phyloP scores from a whole-genome alignment of 1,139 yeast genomes.

The Saccharomyces hybrid region DNA sequence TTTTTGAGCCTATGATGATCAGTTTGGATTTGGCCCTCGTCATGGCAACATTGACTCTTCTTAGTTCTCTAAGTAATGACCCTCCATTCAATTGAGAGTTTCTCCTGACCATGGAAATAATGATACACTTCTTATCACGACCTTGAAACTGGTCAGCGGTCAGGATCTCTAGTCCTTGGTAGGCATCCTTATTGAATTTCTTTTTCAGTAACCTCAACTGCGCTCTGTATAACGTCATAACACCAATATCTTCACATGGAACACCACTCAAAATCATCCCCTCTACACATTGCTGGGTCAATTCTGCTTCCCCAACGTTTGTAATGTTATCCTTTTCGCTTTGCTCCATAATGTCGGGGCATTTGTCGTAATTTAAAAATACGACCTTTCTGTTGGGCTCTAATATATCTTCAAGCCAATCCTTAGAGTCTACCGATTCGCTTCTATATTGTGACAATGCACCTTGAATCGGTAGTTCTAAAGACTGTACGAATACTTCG shows the following conservation, averaged over 20 bases:
- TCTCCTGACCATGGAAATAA: constrained; percentile 80
- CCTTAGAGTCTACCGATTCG: constrained; percentile 12
- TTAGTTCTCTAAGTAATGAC: constrained; percentile 75
- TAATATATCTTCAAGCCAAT: constrained; percentile 43
- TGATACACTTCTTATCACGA: constrained; percentile 82
- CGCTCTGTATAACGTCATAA: constrained; percentile 81
- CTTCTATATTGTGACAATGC: constrained; percentile 11
- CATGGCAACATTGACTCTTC: constrained; percentile 88
- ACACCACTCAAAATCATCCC: constrained; percentile 58
- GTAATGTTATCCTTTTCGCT: constrained; percentile 58
- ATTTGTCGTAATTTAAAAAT: constrained; percentile 67
- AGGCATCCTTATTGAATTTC: constrained; percentile 34
- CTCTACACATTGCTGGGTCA: constrained; percentile 57
- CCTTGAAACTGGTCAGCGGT: constrained; percentile 98
- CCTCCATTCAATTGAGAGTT: constrained; percentile 66
- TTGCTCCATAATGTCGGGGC: constrained; percentile 46
- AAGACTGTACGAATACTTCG: constrained; percentile 49
- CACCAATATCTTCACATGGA: constrained; percentile 51
- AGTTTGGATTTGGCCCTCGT: constrained; percentile 84
- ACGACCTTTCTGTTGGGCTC: constrained; percentile 51
- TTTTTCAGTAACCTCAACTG: constrained; percentile 56
- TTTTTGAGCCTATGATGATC: constrained; percentile 69
- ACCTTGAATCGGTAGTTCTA: constrained; percentile 39
- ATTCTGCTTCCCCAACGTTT: constrained; percentile 62
- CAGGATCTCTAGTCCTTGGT: constrained; percentile 55